Evolutionary conservation across 2,329 filamentous ascomycete species (phyloP).

Genomic region (Sporothrix sp.): DNA sequence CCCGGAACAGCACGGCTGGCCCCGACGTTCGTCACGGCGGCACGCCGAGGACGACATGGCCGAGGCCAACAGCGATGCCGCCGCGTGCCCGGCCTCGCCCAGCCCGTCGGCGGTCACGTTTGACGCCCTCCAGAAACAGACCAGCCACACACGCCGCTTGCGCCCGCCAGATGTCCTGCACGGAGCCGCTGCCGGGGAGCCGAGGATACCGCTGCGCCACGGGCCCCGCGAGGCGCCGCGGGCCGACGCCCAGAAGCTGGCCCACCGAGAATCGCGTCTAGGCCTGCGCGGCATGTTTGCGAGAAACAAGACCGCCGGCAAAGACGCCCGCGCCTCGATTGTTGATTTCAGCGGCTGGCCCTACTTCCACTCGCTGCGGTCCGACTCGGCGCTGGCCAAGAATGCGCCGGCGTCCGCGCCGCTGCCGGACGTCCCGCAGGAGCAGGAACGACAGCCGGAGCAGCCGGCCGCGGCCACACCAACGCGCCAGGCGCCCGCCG

Average conservation of each 20-base stretch:
- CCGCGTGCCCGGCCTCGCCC: not conserved
- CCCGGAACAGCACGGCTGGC: no score
- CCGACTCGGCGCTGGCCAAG: conserved; percentile 27
- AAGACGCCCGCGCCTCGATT: conserved; percentile 34
- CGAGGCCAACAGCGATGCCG: not conserved
- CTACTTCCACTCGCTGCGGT: conserved; percentile 28
- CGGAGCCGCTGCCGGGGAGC: conserved; percentile 25
- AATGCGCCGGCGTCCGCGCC: not conserved
- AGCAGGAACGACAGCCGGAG: not conserved
- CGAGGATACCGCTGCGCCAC: conserved; percentile 33
- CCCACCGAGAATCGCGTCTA: conserved; percentile 41
- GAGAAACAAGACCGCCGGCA: conserved; percentile 19
- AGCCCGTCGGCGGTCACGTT: not conserved
- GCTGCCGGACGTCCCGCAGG: not conserved
- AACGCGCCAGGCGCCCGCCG: not conserved
- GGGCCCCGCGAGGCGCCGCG: not conserved
- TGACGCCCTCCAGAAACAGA: conserved; percentile 19
- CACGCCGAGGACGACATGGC: conserved; percentile 8
- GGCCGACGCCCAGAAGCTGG: conserved; percentile 27
- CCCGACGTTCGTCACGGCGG: no score
- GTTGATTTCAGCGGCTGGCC: conserved; percentile 37
- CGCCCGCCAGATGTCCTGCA: conserved; percentile 29
- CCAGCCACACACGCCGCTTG: conserved; percentile 26
- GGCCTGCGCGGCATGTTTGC: conserved; percentile 42
- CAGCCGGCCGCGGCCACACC: not conserved